These are phyloP conservation scores for Aureobasidium sp. DNA, from an alignment of 2,329 filamentous ascomycete species.

Conservation along the genomic window DNA sequence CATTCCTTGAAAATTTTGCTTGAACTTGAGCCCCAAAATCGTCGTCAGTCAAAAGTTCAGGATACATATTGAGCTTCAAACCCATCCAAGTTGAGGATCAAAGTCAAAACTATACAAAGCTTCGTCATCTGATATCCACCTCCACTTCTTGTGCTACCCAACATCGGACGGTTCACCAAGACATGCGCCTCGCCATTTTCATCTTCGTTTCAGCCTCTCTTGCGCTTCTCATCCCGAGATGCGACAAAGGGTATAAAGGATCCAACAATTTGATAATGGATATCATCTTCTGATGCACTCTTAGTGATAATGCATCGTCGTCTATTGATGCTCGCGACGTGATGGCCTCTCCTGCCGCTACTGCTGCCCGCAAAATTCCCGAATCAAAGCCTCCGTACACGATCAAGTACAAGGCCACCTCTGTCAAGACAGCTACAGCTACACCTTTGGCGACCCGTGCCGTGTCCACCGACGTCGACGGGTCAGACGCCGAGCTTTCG, in stretches of 20 bases:
- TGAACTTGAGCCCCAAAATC: neutral
- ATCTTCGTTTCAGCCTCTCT: conserved; percentile 8
- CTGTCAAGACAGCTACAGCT: neutral
- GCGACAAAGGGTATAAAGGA: neutral
- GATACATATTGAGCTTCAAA: conserved; percentile 10
- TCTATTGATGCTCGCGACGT: neutral
- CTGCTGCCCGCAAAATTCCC: neutral
- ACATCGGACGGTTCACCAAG: neutral
- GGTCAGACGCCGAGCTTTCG: neutral
- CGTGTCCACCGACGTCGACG: neutral
- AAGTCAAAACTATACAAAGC: neutral
- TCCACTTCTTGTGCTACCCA: conserved; percentile 1
- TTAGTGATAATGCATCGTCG: neutral
- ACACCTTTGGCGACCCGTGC: neutral
- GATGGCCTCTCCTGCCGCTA: neutral
- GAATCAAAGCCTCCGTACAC: neutral
- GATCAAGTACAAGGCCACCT: neutral
- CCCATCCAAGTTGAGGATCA: neutral
- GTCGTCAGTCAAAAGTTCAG: neutral
- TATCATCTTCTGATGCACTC: neutral
- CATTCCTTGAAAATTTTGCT: conserved; percentile 9
- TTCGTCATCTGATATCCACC: neutral
- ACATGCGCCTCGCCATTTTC: neutral
- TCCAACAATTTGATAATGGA: neutral
- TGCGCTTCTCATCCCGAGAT: conserved; percentile 9